Base-by-base conservation (phyloP, 768 basidiomycete species). In the Saitozyma podzolica region DNA sequence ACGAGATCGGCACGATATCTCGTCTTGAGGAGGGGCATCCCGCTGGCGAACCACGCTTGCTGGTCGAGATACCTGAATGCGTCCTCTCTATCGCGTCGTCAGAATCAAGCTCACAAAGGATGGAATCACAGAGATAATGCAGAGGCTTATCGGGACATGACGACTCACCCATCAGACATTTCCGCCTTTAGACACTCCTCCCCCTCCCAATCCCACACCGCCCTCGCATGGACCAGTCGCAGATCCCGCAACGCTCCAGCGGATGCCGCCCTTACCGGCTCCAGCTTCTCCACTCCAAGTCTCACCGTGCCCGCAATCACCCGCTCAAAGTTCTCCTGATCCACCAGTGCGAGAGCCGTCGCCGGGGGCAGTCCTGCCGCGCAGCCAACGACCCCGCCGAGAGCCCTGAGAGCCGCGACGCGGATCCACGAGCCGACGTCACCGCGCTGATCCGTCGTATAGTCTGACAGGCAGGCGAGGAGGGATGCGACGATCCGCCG, bases 361-460 rank as follows among this genome's bases (percentile, higher is more conserved):
- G 45, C n/a, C 45, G 45, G 45, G 11, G 45, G 16, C 58, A 0
- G 55, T 13, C 8, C 9, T 29, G n/a, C 37, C 20, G 1, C 39
- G 2, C 0, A 43, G 20, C 62, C 57, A 4, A 64, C 7, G 1
- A 64, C 54, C n/a, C 53, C 40, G 0, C 65, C 69, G 6, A 93
- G 80, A 9, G 88, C 88, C 51, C 82, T 83, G 55, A 93, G 84
- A 70, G 88, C 90, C 2, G 87, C 86, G 8, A 89, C 84, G 65
- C 95, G 89, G 56, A 93, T 85, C 92, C 93, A 96, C 2, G 95
- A 97, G 48, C 95, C 95, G 43, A 99, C 89, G 75, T 99, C 96
- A 5, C 95, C 95, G 67, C 95, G 87, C 75, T 96, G 90, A 75
- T 99, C 95, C 53, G 86, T 86, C 6, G 91, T 89, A 75, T 98